These are phyloP conservation scores for Trichosporon sp. DNA, from an alignment of 1,284 basidiomycete species.

Conservation along the genomic window DNA sequence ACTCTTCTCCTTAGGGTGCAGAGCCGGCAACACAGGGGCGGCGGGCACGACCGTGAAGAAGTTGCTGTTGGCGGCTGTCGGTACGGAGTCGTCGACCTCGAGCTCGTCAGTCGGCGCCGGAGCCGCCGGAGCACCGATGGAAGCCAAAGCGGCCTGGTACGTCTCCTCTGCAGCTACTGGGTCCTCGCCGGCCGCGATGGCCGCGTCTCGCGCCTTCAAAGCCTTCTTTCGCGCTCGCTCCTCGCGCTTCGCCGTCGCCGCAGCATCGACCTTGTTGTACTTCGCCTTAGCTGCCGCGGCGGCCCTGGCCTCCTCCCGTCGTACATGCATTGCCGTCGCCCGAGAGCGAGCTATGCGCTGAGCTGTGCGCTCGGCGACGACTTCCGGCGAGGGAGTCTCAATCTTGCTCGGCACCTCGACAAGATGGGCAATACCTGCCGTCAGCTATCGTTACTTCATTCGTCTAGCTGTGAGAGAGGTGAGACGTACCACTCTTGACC, in stretches of 20 bases:
- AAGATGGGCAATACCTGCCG: constrained; percentile 65
- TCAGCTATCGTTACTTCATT: constrained; percentile 6
- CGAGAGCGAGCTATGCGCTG: constrained; percentile 23
- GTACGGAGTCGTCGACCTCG: neutral
- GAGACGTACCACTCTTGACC: constrained; percentile 64
- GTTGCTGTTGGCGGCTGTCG: constrained; percentile 16
- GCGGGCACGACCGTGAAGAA: constrained; percentile 28
- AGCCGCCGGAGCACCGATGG: neutral
- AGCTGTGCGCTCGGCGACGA: constrained; percentile 50
- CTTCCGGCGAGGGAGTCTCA: constrained; percentile 52
- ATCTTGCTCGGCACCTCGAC: constrained; percentile 66
- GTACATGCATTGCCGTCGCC: constrained; percentile 11
- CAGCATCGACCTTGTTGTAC: constrained; percentile 55
- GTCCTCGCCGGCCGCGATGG: constrained; percentile 13
- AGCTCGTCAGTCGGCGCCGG: neutral
- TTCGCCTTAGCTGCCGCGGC: constrained; percentile 27
- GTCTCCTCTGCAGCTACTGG: constrained; percentile 4
- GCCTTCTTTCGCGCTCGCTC: constrained; percentile 55
- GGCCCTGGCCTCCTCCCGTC: constrained; percentile 52
- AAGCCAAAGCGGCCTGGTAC: constrained; percentile 7
- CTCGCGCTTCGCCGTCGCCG: constrained; percentile 57
- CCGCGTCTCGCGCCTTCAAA: constrained; percentile 40
- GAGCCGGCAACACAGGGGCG: constrained; percentile 13
- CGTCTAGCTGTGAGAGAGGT: too few relatives aligned
- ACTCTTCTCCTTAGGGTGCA: neutral